Conservation (phyloP, 352 stramenopile genomes). For the Phytophthora fragariae region DNA sequence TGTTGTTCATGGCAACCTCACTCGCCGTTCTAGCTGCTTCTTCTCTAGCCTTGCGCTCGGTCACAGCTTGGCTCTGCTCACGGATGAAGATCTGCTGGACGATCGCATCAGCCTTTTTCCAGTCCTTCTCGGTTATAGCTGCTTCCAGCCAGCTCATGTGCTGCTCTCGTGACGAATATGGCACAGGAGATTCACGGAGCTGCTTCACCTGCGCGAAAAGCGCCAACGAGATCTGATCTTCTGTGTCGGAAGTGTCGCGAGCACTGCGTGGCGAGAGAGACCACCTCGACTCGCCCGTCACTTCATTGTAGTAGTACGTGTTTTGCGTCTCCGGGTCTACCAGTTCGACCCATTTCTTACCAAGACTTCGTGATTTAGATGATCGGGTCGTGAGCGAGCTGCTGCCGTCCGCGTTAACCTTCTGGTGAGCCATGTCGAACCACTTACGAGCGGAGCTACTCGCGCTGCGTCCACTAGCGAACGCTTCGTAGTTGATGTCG, state of each 20-base stretch:
- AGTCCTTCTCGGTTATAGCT: conserved; percentile 66
- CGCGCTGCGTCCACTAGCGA: conserved; percentile 39
- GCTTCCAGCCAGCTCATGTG: conserved; percentile 80
- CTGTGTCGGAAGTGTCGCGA: conserved; percentile 49
- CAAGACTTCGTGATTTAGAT: conserved; percentile 51
- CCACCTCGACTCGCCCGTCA: conserved; percentile 89
- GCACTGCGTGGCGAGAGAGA: conserved; percentile 80
- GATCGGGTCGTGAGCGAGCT: conserved; percentile 44
- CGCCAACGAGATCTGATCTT: conserved; percentile 71
- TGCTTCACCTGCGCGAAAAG: conserved; percentile 60
- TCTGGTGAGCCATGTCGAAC: conserved; percentile 53
- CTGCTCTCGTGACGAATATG: conserved; percentile 59
- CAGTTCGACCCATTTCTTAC: conserved; percentile 86
- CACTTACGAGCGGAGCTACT: conserved; percentile 68
- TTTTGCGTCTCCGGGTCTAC: conserved; percentile 80
- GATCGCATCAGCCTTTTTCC: conserved; percentile 72
- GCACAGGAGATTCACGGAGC: conserved; percentile 55
- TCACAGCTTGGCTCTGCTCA: conserved; percentile 58
- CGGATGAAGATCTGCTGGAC: conserved; percentile 78
- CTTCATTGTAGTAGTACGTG: conserved; percentile 94
- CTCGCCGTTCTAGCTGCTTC: conserved; percentile 7
- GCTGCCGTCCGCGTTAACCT: conserved; percentile 27
- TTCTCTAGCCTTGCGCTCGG: conserved; percentile 25
- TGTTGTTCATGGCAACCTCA: neutral
- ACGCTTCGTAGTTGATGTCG: conserved; percentile 60